Conservation (phyloP, 2,329 filamentous ascomycete species). For the Trichoderma cornu-damae region DNA sequence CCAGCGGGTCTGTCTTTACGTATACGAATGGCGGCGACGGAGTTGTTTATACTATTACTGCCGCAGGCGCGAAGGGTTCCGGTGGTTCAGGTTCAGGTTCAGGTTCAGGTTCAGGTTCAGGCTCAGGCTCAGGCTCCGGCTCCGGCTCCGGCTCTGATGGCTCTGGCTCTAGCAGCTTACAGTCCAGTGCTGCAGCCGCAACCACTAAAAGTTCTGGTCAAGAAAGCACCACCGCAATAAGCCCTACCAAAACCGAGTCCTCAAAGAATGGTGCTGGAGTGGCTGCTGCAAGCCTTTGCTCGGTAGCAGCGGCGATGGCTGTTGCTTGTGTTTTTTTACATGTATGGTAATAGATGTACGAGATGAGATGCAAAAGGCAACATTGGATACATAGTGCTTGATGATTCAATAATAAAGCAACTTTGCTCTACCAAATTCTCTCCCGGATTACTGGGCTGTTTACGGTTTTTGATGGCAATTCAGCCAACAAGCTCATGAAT, state of each 20-base stretch:
- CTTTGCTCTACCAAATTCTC: no score
- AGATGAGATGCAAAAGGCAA: not conserved
- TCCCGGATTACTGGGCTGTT: no score
- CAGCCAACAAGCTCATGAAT: no score
- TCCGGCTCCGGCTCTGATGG: not conserved
- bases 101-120: not conserved
- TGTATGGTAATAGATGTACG: not conserved
- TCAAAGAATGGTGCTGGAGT: not conserved
- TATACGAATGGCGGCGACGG: constrained; percentile 31
- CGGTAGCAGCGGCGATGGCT: not conserved
- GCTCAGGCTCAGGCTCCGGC: not conserved
- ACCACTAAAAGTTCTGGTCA: not conserved
- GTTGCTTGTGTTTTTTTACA: not conserved
- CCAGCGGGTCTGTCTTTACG: constrained; percentile 32
- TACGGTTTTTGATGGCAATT: no score
- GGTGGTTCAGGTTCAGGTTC: not conserved
- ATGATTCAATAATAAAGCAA: no score
- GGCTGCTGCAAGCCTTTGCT: not conserved
- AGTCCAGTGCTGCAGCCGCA: no score
- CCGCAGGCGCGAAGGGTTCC: constrained; percentile 21
- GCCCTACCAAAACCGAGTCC: constrained; percentile 1
- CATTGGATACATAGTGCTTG: no score
- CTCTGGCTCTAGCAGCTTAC: not conserved
- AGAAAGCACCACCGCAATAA: not conserved
- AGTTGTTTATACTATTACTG: constrained; percentile 33